Base-by-base conservation (phyloP, 2,329 filamentous ascomycete genomes). In the Ascochyta fabae region DNA sequence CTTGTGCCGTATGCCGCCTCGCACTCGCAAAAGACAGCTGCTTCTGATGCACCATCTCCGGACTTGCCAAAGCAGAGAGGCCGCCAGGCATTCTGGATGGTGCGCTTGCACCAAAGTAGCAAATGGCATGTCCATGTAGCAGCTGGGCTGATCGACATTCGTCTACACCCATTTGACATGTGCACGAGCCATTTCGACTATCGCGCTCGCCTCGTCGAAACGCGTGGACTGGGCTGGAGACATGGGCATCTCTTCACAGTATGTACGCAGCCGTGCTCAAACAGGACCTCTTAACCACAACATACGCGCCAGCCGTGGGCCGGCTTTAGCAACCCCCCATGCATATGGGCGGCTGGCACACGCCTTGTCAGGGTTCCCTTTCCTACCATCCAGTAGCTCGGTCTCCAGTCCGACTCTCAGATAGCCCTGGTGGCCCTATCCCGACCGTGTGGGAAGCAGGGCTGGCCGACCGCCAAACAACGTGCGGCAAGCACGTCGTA, bases 81-180 rank as follows among this genome's bases (percentile, higher is more conserved):
- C 9, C 13, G 39, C 24, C 7, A 23, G 24, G 15, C 13, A 12
- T 16, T 7, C 15, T 27, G 33, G 6, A 4, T 40, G 35, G 9
- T 16, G 16, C 61, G 60, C 66, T 65, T 67, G 59, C 48, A 48
- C 65, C 26, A 50, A 64, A 68, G 43, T 38, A 58, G 66, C 48
- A 64, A 67, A 67, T 67, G 66, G 57, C 48, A 62, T 54, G 51
- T 41, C 24, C 23, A 23, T 15, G 22, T 31, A 26, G 27, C 35
- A 55, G 24, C 38, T 15, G 26, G 24, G 47, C 34, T 45, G 49
- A 48, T 53, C 19, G 19, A 19, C 19, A 19, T 19, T 19, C 19
- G 19, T 19, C 19, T 19, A 19, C 19, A 19, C 19, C 19, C 19
- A 19, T 19, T 19, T 19, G 19, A 19, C 19, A 3, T 41, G 19